Conservation (phyloP, 2,329 filamentous ascomycete species). For the Aspergillus tamarii region DNA sequence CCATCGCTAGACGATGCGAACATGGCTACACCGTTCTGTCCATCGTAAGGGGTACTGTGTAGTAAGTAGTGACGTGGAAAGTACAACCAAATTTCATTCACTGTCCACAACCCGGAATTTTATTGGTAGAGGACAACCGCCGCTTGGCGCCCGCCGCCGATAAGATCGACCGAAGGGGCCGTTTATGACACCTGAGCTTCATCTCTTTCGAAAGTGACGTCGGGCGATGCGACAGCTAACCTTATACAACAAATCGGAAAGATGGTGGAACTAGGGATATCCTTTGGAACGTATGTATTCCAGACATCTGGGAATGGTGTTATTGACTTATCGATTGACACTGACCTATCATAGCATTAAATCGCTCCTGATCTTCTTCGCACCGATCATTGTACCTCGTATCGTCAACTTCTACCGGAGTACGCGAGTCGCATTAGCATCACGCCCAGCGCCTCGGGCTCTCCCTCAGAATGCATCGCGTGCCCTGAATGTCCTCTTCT, state of each 20-base stretch:
- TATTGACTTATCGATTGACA: background rate
- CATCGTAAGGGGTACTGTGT: background rate
- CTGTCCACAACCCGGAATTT: background rate
- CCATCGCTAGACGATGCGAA: background rate
- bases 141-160: constrained; percentile 19
- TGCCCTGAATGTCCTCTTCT: constrained; percentile 55
- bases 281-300: constrained; percentile 36
- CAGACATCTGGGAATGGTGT: background rate
- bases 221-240: background rate
- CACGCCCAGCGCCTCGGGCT: constrained; percentile 41
- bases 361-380: constrained; percentile 48
- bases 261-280: constrained; percentile 35
- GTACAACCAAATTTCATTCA: background rate
- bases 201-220: constrained; percentile 1
- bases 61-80: background rate
- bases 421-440: constrained; percentile 37
- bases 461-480: constrained; percentile 39
- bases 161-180: constrained; percentile 12
- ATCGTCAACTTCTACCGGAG: constrained; percentile 42
- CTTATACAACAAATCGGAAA: constrained; percentile 9
- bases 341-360: constrained; percentile 39
- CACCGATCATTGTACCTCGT: constrained; percentile 45
- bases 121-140: constrained; percentile 9
- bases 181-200: constrained; percentile 18
- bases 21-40: too few relatives aligned